Percentiles rank a stretch among this genome's conserved stretches.
Evolutionary conservation across 257 asterid genomes (phyloP).

Genomic region (Voacanga thouarsii): DNA sequence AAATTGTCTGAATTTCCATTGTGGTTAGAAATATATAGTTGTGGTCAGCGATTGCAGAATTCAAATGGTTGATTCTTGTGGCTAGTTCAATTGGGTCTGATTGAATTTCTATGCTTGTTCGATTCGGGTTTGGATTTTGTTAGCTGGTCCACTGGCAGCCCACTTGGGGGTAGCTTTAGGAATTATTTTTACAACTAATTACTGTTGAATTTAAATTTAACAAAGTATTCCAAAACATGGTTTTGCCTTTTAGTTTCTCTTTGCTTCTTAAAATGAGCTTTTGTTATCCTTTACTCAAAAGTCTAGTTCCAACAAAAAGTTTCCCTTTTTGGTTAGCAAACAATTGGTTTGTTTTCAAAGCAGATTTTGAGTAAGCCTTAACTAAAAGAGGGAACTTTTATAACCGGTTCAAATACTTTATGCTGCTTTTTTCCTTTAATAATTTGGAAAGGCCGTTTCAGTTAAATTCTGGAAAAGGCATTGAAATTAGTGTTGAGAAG

Average conservation of each 20-base stretch:
- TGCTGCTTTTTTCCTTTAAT: not conserved
- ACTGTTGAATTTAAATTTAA: not conserved
- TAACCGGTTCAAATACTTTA: not conserved
- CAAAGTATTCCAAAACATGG: conserved; percentile 1
- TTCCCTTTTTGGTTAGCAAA: conserved; percentile 21
- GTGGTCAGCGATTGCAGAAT: conserved; percentile 10
- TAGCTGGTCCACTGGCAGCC: conserved; percentile 8
- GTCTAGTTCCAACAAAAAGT: conserved; percentile 40
- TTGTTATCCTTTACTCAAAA: conserved; percentile 57
- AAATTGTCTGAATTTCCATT: conserved; percentile 4
- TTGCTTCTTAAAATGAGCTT: conserved; percentile 28
- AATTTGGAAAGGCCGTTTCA: not conserved
- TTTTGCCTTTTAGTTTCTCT: conserved; percentile 40
- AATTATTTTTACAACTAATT: not conserved
- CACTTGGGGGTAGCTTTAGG: conserved; percentile 5
- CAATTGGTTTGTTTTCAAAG: not conserved
- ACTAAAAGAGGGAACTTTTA: conserved; percentile 3
- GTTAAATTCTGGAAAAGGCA: not conserved
- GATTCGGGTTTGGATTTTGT: not conserved
- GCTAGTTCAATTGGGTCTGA: conserved; percentile 1
- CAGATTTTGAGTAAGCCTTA: conserved; percentile 9
- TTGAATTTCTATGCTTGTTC: not conserved
- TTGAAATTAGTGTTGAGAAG: conserved; percentile 11
- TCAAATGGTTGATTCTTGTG: not conserved
- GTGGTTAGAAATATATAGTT: not conserved